A percentile compares a stretch with the other conserved stretches of the same genome.
Evolutionary conservation across 495 filamentous ascomycete species (phyloP).

Genomic region (Daldinia vernicosa): DNA sequence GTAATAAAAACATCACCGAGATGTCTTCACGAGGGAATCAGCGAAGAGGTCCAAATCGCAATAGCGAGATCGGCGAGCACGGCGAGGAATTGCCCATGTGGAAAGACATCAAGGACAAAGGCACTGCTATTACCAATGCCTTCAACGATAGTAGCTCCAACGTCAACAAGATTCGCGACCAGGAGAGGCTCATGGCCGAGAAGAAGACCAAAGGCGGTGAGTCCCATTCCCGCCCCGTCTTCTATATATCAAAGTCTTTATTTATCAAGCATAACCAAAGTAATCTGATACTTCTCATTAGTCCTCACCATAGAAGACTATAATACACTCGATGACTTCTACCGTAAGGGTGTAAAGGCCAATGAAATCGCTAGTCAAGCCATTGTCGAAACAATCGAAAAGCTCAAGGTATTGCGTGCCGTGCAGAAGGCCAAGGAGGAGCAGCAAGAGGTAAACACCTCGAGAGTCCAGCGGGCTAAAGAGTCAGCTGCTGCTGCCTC

Average conservation of each 20-base stretch:
- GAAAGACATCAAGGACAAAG: conserved; percentile 56
- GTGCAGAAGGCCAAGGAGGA: conserved; percentile 67
- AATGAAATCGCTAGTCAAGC: conserved; percentile 50
- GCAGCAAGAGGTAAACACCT: conserved; percentile 60
- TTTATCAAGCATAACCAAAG: neutral
- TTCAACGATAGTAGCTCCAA: conserved; percentile 55
- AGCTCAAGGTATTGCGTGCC: conserved; percentile 55
- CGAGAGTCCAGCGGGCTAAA: conserved; percentile 44
- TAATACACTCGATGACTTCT: conserved; percentile 52
- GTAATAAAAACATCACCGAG: neutral
- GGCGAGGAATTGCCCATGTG: conserved; percentile 59
- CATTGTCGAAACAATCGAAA: conserved; percentile 54
- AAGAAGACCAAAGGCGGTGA: conserved; percentile 48
- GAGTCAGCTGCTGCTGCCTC: conserved; percentile 43
- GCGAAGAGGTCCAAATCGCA: conserved; percentile 57
- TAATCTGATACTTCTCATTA: conserved; percentile 18
- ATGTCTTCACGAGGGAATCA: conserved; percentile 60
- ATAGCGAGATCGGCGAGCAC: conserved; percentile 55
- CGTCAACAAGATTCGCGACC: conserved; percentile 50
- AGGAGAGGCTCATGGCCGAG: conserved; percentile 56
- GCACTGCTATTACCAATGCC: conserved; percentile 49
- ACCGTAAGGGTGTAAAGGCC: conserved; percentile 54
- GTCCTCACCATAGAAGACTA: conserved; percentile 38
- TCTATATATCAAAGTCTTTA: neutral
- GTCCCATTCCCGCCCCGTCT: conserved; percentile 3